Conservation (phyloP, 176 grass and related monocot species). For the Bothriochloa decipiens region DNA sequence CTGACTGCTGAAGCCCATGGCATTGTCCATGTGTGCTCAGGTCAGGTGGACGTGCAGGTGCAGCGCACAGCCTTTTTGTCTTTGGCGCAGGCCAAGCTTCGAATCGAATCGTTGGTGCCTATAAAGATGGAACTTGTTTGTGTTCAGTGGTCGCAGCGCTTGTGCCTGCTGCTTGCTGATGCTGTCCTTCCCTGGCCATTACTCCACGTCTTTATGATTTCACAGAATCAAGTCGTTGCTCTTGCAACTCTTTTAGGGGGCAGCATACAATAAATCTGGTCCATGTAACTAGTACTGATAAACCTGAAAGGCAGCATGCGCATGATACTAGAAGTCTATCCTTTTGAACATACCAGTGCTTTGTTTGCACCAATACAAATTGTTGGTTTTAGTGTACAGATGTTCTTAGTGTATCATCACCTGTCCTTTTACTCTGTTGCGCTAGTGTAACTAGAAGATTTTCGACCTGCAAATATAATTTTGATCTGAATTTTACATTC, state of each 20-base stretch:
- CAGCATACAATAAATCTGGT: conserved; percentile 22
- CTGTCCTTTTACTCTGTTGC: not conserved
- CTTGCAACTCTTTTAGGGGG: conserved; percentile 25
- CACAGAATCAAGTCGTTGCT: conserved; percentile 23
- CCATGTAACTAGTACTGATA: conserved; percentile 3
- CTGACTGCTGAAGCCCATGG: not conserved
- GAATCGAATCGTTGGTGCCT: conserved; percentile 18
- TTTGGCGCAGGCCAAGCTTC: conserved; percentile 33
- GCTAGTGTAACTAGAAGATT: not conserved
- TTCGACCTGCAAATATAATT: not conserved
- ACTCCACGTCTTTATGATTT: conserved; percentile 36
- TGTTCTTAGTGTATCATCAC: not conserved
- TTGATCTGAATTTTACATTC: not conserved
- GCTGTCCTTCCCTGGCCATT: conserved; percentile 43
- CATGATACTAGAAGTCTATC: conserved; percentile 1
- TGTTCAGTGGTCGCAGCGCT: conserved; percentile 37
- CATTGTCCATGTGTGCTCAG: conserved; percentile 30
- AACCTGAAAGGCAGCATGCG: conserved; percentile 19
- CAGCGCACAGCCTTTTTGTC: conserved; percentile 37
- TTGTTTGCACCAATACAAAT: not conserved
- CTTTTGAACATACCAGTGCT: not conserved
- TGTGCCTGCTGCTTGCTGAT: conserved; percentile 43
- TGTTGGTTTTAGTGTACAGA: not conserved
- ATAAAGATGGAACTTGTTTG: conserved; percentile 44
- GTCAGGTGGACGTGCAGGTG: conserved; percentile 16